Base-by-base conservation (phyloP, 176 grass and related monocot genomes). In the Oryza glumipatula region DNA sequence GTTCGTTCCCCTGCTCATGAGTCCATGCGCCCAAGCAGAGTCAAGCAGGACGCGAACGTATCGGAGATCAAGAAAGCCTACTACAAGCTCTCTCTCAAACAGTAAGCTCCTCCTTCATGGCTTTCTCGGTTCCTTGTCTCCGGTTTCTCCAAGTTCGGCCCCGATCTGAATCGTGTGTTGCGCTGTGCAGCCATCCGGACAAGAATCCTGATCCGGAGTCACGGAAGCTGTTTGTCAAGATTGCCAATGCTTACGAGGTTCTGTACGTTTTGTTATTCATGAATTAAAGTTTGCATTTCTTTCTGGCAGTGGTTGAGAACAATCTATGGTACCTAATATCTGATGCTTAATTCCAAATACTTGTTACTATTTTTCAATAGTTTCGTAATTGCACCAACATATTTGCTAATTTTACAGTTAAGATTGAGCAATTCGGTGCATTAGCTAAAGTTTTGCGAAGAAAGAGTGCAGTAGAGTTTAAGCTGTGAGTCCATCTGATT, bases 31-130 rank as follows among this genome's bases (percentile, higher is more conserved):
- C 12, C 12, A 12, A 3, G 11, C 87, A 98, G 96, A 77, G 52
- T 98, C 82, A 91, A 92, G 28, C 93, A 98, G 86, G 87, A 80
- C 66, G 93, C 96, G 11, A 95, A 98, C 82, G 77, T 87, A 52
- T 94, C 96, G 8, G 96, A 98, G 85, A 98, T 98, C 83, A 95
- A 86, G 93, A 90, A 94, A 65, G 91, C 96, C 28, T 98, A 98
- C 80, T 98, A 95, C 91, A 98, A 94, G 87, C 96, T 98, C 66
- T 98, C 96, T 65, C 89, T 98, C 73, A 95, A 95, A 83, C 60
- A 98, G 95, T 94, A 86, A 47, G 88, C 52, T 67, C 23, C 52
- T 67, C 23, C 9, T 3, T 32, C 8, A 8, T 26, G 8, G 11
- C 10, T 47, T 32, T 2, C 36, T 76, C 14, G 6, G 22, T 67